Conservation (phyloP, 2,329 filamentous ascomycete species). For the Alternaria angustiovoidea region DNA sequence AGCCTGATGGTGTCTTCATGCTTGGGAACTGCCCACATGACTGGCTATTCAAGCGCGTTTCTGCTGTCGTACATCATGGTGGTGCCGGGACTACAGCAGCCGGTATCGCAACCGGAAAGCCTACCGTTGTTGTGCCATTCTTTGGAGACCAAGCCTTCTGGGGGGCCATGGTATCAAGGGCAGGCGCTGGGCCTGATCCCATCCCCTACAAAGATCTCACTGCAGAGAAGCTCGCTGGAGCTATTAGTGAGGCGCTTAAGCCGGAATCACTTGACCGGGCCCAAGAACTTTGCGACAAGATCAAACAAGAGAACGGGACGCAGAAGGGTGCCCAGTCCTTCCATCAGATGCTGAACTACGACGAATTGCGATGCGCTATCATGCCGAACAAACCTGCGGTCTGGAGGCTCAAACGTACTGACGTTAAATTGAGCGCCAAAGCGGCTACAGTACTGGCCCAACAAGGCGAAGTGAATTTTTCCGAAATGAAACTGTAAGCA, state of each 20-base stretch:
- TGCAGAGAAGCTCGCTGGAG: conserved; percentile 48
- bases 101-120: conserved; percentile 80
- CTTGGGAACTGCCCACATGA: conserved; percentile 87
- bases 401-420: conserved; percentile 51
- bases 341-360: conserved; percentile 50
- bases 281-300: conserved; percentile 48
- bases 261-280: conserved; percentile 49
- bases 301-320: conserved; percentile 48
- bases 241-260: conserved; percentile 50
- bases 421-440: conserved; percentile 47
- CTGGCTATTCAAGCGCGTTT: conserved; percentile 84
- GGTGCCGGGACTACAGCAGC: conserved; percentile 88
- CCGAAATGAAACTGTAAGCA: conserved; percentile 50
- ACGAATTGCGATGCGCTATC: conserved; percentile 48
- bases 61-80: conserved; percentile 85
- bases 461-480: conserved; percentile 47
- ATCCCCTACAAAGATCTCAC: conserved; percentile 52
- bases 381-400: conserved; percentile 45
- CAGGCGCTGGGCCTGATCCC: conserved; percentile 52
- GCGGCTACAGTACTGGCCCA: conserved; percentile 51
- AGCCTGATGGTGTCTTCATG: conserved; percentile 83
- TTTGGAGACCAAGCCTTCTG: conserved; percentile 60
- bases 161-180: conserved; percentile 53
- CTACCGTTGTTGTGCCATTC: conserved; percentile 85
- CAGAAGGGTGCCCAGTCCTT: conserved; percentile 50